These are phyloP conservation scores for Daldinia eschscholtzii DNA, from an alignment of 2,329 filamentous ascomycete species.

Conservation along the genomic window DNA sequence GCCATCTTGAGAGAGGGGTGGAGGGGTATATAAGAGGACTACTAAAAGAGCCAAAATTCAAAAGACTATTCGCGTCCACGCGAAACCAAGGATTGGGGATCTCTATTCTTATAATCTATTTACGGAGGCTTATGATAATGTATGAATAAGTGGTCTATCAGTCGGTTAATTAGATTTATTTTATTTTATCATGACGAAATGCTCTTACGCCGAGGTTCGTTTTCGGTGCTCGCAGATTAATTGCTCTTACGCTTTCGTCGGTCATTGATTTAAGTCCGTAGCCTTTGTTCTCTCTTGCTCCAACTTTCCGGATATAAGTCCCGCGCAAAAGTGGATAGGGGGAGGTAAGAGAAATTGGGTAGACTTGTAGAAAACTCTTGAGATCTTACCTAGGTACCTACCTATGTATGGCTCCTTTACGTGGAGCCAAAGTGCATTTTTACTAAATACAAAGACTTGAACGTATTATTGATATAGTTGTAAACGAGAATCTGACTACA, in stretches of 20 bases:
- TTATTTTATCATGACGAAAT: constrained; percentile 41
- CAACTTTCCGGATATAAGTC: constrained; percentile 31
- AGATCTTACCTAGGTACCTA: no score
- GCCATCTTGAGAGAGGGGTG: constrained; percentile 44
- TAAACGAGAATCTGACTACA: no score
- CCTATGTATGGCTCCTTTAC: no score
- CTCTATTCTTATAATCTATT: constrained; percentile 14
- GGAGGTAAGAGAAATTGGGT: neutral
- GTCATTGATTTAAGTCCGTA: constrained; percentile 46
- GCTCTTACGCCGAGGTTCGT: constrained; percentile 36
- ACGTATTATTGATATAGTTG: no score
- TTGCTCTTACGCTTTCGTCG: constrained; percentile 36
- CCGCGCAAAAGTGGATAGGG: constrained; percentile 17
- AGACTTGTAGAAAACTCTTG: no score
- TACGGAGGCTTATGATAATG: constrained; percentile 1
- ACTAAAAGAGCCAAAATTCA: constrained; percentile 4
- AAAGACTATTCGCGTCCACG: constrained; percentile 22
- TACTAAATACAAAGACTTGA: no score
- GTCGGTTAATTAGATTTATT: constrained; percentile 32
- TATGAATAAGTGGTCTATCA: constrained; percentile 7
- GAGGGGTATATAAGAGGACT: constrained; percentile 20
- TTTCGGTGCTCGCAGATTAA: constrained; percentile 29
- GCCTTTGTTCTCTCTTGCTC: constrained; percentile 14
- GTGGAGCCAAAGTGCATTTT: no score
- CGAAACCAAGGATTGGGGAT: neutral